Percentiles rank a stretch among this genome's conserved stretches.
Evolutionary conservation across 2,329 filamentous ascomycete species (phyloP).

Genomic region (Aspergillus sp.): DNA sequence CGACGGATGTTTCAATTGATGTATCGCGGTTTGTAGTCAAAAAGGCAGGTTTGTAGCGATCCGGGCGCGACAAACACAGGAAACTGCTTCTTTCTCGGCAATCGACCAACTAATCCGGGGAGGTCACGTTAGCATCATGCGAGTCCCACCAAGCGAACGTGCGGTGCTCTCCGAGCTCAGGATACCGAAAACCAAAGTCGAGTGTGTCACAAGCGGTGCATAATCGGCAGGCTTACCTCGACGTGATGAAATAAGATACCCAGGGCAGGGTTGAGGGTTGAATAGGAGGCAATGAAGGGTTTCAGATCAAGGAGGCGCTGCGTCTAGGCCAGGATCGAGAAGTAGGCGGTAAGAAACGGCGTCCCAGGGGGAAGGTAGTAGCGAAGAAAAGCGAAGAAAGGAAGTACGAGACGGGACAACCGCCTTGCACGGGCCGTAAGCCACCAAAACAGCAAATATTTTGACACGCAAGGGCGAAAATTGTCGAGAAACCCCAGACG

Average conservation of each 20-base stretch:
- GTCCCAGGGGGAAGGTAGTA: constrained; percentile 27
- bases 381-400: constrained; percentile 22
- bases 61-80: constrained; percentile 18
- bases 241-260: constrained; percentile 19
- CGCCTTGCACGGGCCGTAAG: constrained; percentile 37
- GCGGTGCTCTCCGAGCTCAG: constrained; percentile 9
- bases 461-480: constrained; percentile 26
- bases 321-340: constrained; percentile 34
- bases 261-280: constrained; percentile 19
- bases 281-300: constrained; percentile 26
- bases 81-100: constrained; percentile 7
- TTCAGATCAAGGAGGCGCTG: constrained; percentile 36
- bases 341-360: constrained; percentile 35
- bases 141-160: constrained; percentile 27
- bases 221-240: constrained; percentile 22
- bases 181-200: not conserved
- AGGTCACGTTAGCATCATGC: constrained; percentile 40
- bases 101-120: constrained; percentile 30
- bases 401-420: constrained; percentile 35
- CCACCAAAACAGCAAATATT: constrained; percentile 31
- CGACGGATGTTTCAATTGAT: not conserved
- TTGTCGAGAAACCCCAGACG: constrained; percentile 31
- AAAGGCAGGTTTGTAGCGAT: constrained; percentile 10
- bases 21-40: constrained; percentile 16
- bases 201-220: not conserved